These are phyloP conservation scores for Mycotypha africana DNA, from an alignment of 371 early-diverging fungal genomes.

Conservation along the genomic window DNA sequence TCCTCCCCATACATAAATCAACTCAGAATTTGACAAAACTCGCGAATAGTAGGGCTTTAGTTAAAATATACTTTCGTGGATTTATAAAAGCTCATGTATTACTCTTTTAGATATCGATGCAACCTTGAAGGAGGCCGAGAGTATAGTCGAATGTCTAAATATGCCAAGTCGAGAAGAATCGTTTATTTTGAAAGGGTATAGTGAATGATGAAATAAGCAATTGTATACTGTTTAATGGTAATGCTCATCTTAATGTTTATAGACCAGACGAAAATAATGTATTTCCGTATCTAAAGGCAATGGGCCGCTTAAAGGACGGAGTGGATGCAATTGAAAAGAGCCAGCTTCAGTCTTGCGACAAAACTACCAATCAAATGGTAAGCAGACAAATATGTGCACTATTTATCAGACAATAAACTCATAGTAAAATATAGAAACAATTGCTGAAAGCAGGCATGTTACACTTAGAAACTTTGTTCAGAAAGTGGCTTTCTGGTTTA, in stretches of 20 bases:
- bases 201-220: too few relatives aligned
- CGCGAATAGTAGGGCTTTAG: conserved; percentile 78
- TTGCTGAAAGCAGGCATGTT: conserved; percentile 50
- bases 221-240: too few relatives aligned
- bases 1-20: conserved; percentile 79
- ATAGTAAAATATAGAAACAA: conserved; percentile 40
- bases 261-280: conserved; percentile 53
- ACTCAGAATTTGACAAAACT: conserved; percentile 78
- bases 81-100: too few relatives aligned
- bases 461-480: conserved; percentile 51
- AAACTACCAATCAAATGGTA: conserved; percentile 50
- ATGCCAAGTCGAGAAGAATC: conserved; percentile 71
- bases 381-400: not conserved
- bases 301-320: conserved; percentile 52
- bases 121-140: conserved; percentile 65
- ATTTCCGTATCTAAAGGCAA: conserved; percentile 46
- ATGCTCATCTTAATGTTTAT: too few relatives aligned
- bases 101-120: conserved; percentile 59
- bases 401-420: not conserved
- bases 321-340: conserved; percentile 47
- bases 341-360: conserved; percentile 50
- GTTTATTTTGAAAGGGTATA: conserved; percentile 59
- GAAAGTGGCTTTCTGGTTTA: conserved; percentile 44
- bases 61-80: too few relatives aligned
- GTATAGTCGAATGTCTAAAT: conserved; percentile 74